A percentile compares a stretch with the other conserved stretches of the same genome.
These are phyloP conservation scores for Quambalaria eucalypti DNA, from an alignment of 1,284 basidiomycete species.

Conservation along the genomic window DNA sequence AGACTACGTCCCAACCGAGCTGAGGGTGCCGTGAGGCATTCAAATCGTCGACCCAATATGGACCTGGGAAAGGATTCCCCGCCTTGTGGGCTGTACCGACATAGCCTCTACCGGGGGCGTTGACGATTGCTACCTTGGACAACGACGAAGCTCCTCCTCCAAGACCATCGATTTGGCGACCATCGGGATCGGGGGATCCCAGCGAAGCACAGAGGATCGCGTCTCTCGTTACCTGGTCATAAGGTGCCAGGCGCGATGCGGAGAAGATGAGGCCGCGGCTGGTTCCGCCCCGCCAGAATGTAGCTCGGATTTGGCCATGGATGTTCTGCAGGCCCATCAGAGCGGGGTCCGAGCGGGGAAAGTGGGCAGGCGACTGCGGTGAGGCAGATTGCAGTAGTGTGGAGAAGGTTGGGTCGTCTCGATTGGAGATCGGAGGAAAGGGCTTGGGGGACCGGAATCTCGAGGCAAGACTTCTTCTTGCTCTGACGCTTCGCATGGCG, in stretches of 20 bases:
- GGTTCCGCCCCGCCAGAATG: background rate
- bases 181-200: constrained; percentile 71
- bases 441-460: no score
- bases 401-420: no score
- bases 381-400: no score
- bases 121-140: constrained; percentile 68
- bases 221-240: constrained; percentile 43
- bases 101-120: constrained; percentile 12
- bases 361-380: no score
- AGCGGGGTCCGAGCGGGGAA: no score
- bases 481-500: no score
- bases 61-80: constrained; percentile 14
- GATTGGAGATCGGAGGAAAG: no score
- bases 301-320: background rate
- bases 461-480: no score
- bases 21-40: background rate
- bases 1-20: constrained; percentile 25
- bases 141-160: constrained; percentile 70
- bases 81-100: background rate
- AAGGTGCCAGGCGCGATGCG: constrained; percentile 49
- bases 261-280: constrained; percentile 59
- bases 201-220: constrained; percentile 59
- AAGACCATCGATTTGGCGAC: constrained; percentile 63
- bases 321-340: no score
- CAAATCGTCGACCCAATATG: constrained; percentile 22